Evolutionary conservation across 2,329 filamentous ascomycete genomes (phyloP), one percentile per base, ranked within the genome.

Genomic region (Myriangium duriaei): DNA sequence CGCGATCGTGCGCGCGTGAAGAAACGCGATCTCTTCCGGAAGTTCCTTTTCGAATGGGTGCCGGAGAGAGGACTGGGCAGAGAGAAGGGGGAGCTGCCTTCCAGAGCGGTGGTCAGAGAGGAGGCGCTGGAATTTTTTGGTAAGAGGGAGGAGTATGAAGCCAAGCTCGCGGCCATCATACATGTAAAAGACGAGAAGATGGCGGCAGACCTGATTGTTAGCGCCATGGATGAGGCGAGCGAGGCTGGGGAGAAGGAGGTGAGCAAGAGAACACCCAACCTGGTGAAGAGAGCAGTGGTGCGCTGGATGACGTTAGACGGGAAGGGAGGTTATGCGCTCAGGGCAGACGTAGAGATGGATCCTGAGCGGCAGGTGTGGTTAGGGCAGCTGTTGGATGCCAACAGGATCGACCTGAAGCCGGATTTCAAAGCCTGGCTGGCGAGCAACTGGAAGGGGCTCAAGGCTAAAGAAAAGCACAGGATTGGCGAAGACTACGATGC

Each of bases 61-160:
- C 35, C 48, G 56, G 7, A 43, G 49, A 11, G 54, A 61, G 34
- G 61, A 56, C 36, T 55, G 53, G 41, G 74, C 72, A 39, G 76
- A 82, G 45, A 65, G 74, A 1, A n/a, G n/a, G n/a, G n/a, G n/a
- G n/a, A n/a, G n/a, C n/a, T n/a, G n/a, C 4, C 51, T 1, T 52
- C 51, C 2, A 60, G 76, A 14, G 57, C 67, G 5, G 37, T 61
- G 4, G 61, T 79, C 2, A 65, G 68, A 0, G 48, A 65, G 0
- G 65, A 73, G 34, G 76, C 72, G 0, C 67, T 82, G 17, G 51
- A 48, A 3, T 47, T 42, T 40, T 58, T 58, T 40, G 14, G 30
- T 24, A 49, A 49, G 30, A 30, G 31, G 7, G 32, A 42, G 5
- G 48, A 52, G 5, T 53, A 45, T 43, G 33, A 37, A 2, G 5